phyloP scores from a whole-genome alignment of 1,284 basidiomycete genomes.

The Naganishia liquefaciens region DNA sequence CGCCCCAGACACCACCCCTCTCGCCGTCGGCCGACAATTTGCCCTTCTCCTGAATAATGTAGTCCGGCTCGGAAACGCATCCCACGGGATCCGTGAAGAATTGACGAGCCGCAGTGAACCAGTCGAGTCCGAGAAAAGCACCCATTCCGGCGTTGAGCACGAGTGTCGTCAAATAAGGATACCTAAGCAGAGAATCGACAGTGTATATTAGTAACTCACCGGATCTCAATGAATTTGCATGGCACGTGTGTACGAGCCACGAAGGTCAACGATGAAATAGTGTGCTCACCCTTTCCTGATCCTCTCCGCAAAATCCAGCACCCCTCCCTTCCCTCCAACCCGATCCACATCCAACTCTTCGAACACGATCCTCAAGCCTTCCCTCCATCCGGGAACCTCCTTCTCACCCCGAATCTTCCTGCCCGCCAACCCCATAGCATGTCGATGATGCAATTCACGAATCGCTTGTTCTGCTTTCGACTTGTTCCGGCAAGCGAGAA shows the following conservation, averaged over 20 bases:
- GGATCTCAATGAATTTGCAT: too few relatives aligned
- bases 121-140: constrained; percentile 65
- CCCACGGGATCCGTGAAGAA: constrained; percentile 58
- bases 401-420: constrained; percentile 50
- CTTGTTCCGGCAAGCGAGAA: constrained; percentile 76
- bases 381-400: constrained; percentile 60
- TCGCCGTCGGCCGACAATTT: constrained; percentile 66
- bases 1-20: constrained; percentile 79
- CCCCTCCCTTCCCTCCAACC: constrained; percentile 60
- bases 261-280: too few relatives aligned
- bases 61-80: constrained; percentile 63
- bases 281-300: constrained; percentile 60
- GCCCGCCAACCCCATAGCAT: constrained; percentile 52
- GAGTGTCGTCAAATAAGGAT: constrained; percentile 77
- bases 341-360: constrained; percentile 65
- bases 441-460: constrained; percentile 60
- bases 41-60: constrained; percentile 65
- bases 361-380: constrained; percentile 65
- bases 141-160: constrained; percentile 80
- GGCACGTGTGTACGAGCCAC: too few relatives aligned
- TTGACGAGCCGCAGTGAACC: constrained; percentile 60
- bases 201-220: too few relatives aligned
- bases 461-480: constrained; percentile 69
- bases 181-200: constrained; percentile 59
- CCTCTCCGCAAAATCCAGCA: constrained; percentile 66